These are phyloP conservation scores for Geotrichum reessii DNA, from an alignment of 1,139 yeast species.

Conservation along the genomic window DNA sequence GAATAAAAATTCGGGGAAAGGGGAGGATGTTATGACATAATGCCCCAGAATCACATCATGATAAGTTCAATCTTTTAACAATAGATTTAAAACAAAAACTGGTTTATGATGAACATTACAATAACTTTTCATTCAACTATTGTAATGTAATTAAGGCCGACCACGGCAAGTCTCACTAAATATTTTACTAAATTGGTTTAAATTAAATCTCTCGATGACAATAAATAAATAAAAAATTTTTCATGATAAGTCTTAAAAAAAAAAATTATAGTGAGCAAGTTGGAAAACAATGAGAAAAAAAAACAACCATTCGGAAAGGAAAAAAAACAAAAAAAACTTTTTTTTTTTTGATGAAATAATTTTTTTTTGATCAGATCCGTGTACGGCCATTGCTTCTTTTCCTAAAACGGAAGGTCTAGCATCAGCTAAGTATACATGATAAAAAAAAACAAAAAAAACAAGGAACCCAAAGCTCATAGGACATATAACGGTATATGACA, in stretches of 20 bases:
- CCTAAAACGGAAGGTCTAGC: background rate
- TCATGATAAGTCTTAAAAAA: background rate
- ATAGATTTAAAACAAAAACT: no score
- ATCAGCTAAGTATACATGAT: no score
- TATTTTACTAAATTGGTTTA: background rate
- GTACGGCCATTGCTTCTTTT: background rate
- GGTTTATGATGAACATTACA: no score
- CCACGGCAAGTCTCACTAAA: background rate
- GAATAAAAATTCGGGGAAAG: no score
- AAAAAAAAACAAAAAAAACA: background rate
- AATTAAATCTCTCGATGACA: background rate
- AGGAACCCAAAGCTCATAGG: background rate
- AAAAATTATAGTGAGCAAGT: background rate
- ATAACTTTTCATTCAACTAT: no score
- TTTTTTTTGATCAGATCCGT: background rate
- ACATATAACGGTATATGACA: background rate
- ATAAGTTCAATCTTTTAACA: no score
- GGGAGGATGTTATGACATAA: no score
- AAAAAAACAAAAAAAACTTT: background rate
- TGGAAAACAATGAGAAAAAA: background rate
- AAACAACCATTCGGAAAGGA: no score
- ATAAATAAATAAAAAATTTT: background rate
- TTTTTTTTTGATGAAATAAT: background rate
- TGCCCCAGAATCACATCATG: no score
- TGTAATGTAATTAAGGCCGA: no score